Percentiles rank a stretch among this genome's conserved stretches.
Evolutionary conservation across 352 stramenopile genomes (phyloP).

Genomic region (Pythium monospermum): DNA sequence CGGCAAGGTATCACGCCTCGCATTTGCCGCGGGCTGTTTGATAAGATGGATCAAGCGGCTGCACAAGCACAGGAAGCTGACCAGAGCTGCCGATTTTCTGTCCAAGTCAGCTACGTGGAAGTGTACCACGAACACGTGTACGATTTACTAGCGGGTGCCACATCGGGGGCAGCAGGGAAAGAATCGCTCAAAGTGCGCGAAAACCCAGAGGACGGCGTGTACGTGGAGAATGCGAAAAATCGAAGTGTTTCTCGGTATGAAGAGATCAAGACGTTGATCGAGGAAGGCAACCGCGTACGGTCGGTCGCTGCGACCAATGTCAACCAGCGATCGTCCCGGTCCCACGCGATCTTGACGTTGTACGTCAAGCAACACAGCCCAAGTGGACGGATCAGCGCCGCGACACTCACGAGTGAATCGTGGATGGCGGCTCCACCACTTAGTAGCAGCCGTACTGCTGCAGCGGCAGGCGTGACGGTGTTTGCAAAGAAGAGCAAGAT

Average conservation of each 20-base stretch:
- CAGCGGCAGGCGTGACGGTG: background rate
- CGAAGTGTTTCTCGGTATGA: slow-evolving; percentile 42
- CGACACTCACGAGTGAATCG: slow-evolving; percentile 4
- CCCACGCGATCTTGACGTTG: slow-evolving; percentile 62
- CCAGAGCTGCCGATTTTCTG: slow-evolving; percentile 19
- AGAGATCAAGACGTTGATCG: slow-evolving; percentile 48
- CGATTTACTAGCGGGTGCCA: slow-evolving; percentile 35
- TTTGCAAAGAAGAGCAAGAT: slow-evolving; percentile 56
- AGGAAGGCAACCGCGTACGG: slow-evolving; percentile 56
- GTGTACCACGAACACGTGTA: slow-evolving; percentile 79
- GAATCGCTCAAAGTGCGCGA: slow-evolving; percentile 69
- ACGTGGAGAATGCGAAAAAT: slow-evolving; percentile 51
- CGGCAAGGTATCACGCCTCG: slow-evolving; percentile 50
- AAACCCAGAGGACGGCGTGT: slow-evolving; percentile 61
- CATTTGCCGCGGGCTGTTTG: slow-evolving; percentile 58
- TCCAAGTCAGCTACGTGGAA: slow-evolving; percentile 78
- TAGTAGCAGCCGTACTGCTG: background rate
- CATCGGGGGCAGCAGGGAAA: slow-evolving; percentile 22
- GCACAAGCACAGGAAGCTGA: slow-evolving; percentile 1
- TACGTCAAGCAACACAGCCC: slow-evolving; percentile 37
- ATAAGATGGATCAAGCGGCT: slow-evolving; percentile 30
- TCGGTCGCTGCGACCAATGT: slow-evolving; percentile 44
- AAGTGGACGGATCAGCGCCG: slow-evolving; percentile 7
- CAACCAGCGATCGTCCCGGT: slow-evolving; percentile 47
- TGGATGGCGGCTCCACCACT: slow-evolving; percentile 11